Conservation (phyloP, 2,329 filamentous ascomycete genomes). For the Alternaria conjuncta region DNA sequence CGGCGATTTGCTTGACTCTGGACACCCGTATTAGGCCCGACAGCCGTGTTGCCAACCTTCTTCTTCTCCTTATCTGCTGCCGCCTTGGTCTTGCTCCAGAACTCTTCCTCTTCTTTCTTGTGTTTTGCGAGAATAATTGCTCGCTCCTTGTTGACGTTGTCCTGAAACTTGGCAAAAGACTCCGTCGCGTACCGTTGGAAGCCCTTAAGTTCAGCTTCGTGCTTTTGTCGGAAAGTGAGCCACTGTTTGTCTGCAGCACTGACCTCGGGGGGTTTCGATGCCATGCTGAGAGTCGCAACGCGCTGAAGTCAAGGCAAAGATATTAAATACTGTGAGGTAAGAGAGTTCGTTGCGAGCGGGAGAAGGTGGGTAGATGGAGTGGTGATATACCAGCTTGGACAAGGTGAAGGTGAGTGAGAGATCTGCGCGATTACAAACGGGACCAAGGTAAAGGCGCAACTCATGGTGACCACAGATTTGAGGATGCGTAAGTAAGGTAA, state of each 20-base stretch:
- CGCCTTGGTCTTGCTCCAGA: constrained; percentile 8
- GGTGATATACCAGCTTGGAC: background rate
- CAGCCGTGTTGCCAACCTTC: background rate
- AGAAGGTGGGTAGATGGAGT: background rate
- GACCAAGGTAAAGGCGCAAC: background rate
- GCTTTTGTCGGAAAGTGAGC: constrained; percentile 2
- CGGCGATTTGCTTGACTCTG: background rate
- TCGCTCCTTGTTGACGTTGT: background rate
- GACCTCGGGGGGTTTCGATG: background rate
- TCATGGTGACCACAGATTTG: background rate
- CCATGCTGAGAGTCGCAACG: background rate
- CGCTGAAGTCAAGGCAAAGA: background rate
- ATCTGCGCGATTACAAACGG: background rate
- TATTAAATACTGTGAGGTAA: background rate
- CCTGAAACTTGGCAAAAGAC: background rate
- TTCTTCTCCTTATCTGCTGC: background rate
- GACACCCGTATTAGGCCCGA: background rate
- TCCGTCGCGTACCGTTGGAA: background rate
- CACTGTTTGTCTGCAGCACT: background rate
- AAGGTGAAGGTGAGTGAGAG: constrained; percentile 4
- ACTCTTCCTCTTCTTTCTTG: constrained; percentile 6
- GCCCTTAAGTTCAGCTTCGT: background rate
- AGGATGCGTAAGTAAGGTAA: background rate
- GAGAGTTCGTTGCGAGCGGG: background rate
- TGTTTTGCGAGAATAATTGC: constrained; percentile 6